Evolutionary conservation across 1,284 basidiomycete species (phyloP), one percentile per base, ranked within the genome.

Genomic region (Irpex lacteus): DNA sequence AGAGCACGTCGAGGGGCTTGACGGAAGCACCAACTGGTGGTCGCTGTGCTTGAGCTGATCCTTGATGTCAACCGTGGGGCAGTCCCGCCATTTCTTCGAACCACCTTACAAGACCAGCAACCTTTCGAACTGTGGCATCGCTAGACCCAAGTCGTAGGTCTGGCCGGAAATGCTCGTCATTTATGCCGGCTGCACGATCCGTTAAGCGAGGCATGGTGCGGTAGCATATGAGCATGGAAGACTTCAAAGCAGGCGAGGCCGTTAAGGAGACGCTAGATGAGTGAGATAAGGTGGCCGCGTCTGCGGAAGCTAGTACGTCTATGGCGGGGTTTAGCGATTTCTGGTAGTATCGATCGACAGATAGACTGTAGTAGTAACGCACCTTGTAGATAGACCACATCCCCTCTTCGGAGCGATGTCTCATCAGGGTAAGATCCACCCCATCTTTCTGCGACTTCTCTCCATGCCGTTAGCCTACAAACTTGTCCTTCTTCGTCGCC

Each of bases 381-480:
- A 89, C 90, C 87, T 73, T 88, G 82, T 21, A 92, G 75, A 64
- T 86, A 79, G 8, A 90, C 78, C 21, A 92, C 77, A 71, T 92
- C 91, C 0, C 91, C 90, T 59, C 87, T 78, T 69, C 86, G 89
- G n/a, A 82, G 73, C 38, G 72, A 79, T 13, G 77, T 71, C 9
- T 69, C 68, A 3, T 65, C 67, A 15, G 70, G 52, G 62, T 69
- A 64, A 60, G 67, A 44, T 34, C 74, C 64, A 59, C 86, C 87
- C 91, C 90, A 92, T 0, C 73, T 73, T 54, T 92, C 87, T 6
- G 91, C 91, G 3, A 82, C 77, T 60, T 91, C 87, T 60, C 91
- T 79, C 91, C 91, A 93, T 2, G 86, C 90, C 5, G 87, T 88
- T 11, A 92, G 72, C 74, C 87, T 91, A 68, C 85, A 85, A 3